Base-by-base conservation (phyloP, 768 basidiomycete genomes). In the Porphyrellus cyaneotinctus region DNA sequence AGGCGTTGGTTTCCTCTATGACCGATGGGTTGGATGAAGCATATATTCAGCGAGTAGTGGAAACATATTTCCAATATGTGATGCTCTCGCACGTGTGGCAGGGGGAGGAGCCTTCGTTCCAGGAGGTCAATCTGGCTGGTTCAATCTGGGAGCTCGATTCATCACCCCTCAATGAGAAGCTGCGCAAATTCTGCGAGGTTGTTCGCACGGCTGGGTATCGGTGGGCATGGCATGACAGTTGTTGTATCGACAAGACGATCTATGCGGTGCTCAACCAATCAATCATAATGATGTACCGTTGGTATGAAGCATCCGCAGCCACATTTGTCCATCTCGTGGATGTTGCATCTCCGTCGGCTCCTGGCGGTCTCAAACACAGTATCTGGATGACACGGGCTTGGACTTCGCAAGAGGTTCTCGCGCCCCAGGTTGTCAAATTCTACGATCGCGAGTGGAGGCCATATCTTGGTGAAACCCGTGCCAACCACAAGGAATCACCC, bases 321-420 rank as follows among this genome's bases (percentile, higher is more conserved):
- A 58, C 52, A 2, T 9, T 58, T 3, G 47, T 35, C 6, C 20
- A 42, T 17, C 58, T 59, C 20, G n/a, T 9, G 30, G 30, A 14
- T 13, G 30, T 24, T 5, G 8, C 3, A 2, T 20, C 28, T n/a
- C 43, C 37, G 7, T 54, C 43, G 14, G 12, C 1, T 13, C 28
- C 31, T 11, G 37, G 31, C 17, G 43, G 24, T 30, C 57, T 59
- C 13, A 23, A 5, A 7, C 10, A 4, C 6, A 54, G 45, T 30
- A 1, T 32, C 3, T 59, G 58, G 58, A 58, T 59, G 58, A 51
- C 33, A 2, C 57, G 57, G 13, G 57, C 49, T 6, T 59, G 58
- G 58, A 55, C 58, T 0, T 28, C 45, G 4, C 60, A 52, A 32
- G 59, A 60, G 20, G 44, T 60, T 35, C 59, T 60, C 13, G 52